Evolutionary conservation across 768 basidiomycete species (phyloP).

Genomic region (Porphyrellus cyaneotinctus): DNA sequence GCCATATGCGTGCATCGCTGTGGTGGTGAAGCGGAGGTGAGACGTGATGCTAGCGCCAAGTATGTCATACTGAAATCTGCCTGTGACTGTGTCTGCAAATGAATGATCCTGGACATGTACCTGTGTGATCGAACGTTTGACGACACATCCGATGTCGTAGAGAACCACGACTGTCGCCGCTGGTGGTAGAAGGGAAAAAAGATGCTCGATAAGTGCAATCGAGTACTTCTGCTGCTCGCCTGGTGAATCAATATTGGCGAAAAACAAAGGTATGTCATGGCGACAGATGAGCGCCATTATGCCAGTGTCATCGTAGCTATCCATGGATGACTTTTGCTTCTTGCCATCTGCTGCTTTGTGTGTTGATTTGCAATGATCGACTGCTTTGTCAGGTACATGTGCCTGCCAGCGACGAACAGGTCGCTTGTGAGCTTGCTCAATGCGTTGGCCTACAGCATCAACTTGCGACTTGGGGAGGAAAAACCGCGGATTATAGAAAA

Average conservation of each 20-base stretch:
- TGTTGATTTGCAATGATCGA: background rate
- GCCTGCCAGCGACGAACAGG: background rate
- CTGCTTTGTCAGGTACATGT: background rate
- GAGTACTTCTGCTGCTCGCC: constrained; percentile 12
- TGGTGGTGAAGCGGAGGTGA: constrained; percentile 9
- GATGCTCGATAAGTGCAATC: constrained; percentile 23
- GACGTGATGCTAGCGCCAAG: background rate
- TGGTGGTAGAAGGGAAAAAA: constrained; percentile 31
- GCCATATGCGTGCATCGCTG: constrained; percentile 38
- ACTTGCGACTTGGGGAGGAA: background rate
- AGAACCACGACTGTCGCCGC: constrained; percentile 27
- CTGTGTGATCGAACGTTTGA: background rate
- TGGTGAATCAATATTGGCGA: background rate
- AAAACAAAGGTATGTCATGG: background rate
- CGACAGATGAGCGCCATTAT: background rate
- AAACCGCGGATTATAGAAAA: background rate
- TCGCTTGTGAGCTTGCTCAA: background rate
- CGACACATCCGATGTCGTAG: constrained; percentile 32
- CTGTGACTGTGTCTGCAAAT: too few species aligned
- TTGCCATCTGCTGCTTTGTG: background rate
- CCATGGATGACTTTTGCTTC: background rate
- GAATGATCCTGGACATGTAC: background rate
- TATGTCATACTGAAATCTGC: background rate
- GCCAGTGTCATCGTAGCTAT: background rate
- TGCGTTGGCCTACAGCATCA: background rate